A percentile compares a stretch with the other conserved stretches of the same genome.
phyloP scores from a whole-genome alignment of 129 eudicot genomes.

The Flaveria sonorensis region DNA sequence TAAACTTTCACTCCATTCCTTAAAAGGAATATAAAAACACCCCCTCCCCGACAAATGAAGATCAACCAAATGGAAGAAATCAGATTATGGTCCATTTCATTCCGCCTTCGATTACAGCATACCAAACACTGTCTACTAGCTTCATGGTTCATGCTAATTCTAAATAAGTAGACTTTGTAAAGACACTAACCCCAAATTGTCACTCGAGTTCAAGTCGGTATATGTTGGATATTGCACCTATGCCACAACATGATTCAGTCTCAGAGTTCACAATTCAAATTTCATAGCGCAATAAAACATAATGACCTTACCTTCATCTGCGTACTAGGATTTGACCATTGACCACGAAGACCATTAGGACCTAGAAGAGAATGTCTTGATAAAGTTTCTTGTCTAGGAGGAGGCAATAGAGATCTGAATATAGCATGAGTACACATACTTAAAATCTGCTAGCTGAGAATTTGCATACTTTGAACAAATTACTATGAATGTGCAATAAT shows the following conservation, averaged over 20 bases:
- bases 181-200: conserved; percentile 58
- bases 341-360: conserved; percentile 79
- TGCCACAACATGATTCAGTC: conserved; percentile 22
- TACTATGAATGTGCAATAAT: neutral
- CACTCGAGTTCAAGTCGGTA: conserved; percentile 50
- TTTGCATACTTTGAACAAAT: neutral
- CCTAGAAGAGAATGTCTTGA: conserved; percentile 95
- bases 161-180: neutral
- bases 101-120: neutral
- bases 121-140: neutral
- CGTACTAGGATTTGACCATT: conserved; percentile 69
- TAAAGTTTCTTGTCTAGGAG: conserved; percentile 88
- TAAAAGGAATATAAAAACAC: neutral
- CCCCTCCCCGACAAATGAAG: neutral
- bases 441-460: neutral
- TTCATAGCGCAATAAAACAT: conserved; percentile 10
- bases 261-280: conserved; percentile 1
- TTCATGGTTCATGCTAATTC: neutral
- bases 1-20: neutral
- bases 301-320: conserved; percentile 62
- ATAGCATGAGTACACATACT: neutral
- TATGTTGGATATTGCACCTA: conserved; percentile 87
- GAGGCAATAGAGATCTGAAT: conserved; percentile 77
- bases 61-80: neutral
- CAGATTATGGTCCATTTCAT: neutral